Conservation (phyloP, 257 asterid species). For the Sherardia arvensis region DNA sequence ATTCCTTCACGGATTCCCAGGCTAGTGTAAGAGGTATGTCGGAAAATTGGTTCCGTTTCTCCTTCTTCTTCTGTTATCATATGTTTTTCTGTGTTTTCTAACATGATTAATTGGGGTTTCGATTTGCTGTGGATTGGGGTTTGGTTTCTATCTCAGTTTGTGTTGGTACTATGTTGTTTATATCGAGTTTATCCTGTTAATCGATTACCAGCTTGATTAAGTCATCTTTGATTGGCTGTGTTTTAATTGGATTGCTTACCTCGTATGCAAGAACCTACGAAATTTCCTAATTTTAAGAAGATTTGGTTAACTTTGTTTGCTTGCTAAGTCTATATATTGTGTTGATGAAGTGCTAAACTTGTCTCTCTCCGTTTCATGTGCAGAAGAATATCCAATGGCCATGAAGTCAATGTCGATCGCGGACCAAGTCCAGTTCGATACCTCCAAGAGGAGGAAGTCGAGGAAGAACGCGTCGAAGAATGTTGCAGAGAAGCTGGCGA, state of each 20-base stretch:
- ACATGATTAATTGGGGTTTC: not conserved
- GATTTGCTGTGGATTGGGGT: no score
- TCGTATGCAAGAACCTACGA: not conserved
- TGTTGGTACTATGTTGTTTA: not conserved
- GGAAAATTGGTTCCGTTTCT: not conserved
- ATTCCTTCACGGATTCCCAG: not conserved
- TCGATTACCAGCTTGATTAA: not conserved
- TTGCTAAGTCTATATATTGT: not conserved
- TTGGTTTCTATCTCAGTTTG: not conserved
- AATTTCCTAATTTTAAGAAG: not conserved
- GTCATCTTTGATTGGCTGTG: not conserved
- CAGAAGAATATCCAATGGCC: constrained; percentile 15
- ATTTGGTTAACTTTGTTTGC: not conserved
- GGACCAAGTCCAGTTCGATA: constrained; percentile 12
- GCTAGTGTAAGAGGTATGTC: constrained; percentile 15
- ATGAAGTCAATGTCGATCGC: not conserved
- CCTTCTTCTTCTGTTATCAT: not conserved
- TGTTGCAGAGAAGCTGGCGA: constrained; percentile 25
- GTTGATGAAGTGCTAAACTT: not conserved
- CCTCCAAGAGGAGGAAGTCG: constrained; percentile 20
- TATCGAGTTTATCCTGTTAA: not conserved
- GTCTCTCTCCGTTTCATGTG: not conserved
- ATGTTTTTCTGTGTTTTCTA: not conserved
- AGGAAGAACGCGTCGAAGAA: constrained; percentile 13
- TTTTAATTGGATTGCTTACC: not conserved